Evolutionary conservation across 2,329 filamentous ascomycete species (phyloP), one percentile per base, ranked within the genome.

Genomic region (Lizonia empirigonia): DNA sequence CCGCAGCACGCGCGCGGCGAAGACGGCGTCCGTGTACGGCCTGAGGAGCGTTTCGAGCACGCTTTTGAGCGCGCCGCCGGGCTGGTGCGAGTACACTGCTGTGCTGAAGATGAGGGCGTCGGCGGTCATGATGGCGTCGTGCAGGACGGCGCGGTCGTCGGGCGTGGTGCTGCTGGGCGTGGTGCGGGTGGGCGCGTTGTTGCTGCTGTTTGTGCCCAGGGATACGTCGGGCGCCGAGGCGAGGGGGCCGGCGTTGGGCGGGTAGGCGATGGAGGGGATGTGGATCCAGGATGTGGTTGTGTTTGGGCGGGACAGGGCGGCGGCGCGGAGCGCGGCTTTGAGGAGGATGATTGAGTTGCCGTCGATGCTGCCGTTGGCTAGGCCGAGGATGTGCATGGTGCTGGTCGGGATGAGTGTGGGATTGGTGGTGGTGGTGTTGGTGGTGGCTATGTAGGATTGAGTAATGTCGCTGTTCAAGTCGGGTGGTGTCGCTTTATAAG

Each of bases 231-330:
- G 41, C 2, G 47, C 44, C 22, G 35, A 23, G 13, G 13, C 18
- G 2, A 55, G 24, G 7, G 52, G 52, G 12, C 38, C 42, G 5
- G 52, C 40, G 23, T 55, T 55, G 3, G 36, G 42, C 26, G 52
- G 52, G 42, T 44, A 51, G 18, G 42, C 39, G 19, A 55, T 9
- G 1, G 37, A 44, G 20, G 52, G 52, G 10, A 55, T n/a, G 29
- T 55, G 52, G 20, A 55, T 44, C 52, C 52, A 55, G 20, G 52
- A 55, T 20, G 47, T 55, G 32, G 52, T 49, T 44, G 22, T 49
- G 3, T 22, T 18, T 7, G 52, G 27, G 12, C 5, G 10, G 6
- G 24, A 19, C 2, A 13, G 1, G 27, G 44, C 23, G 10, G 52
- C 52, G 18, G 52, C 42, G 10, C 20, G 38, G 2, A 55, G 52